Evolutionary conservation across 106 monocot species (phyloP).

Genomic region (Platanthera guangdongensis): DNA sequence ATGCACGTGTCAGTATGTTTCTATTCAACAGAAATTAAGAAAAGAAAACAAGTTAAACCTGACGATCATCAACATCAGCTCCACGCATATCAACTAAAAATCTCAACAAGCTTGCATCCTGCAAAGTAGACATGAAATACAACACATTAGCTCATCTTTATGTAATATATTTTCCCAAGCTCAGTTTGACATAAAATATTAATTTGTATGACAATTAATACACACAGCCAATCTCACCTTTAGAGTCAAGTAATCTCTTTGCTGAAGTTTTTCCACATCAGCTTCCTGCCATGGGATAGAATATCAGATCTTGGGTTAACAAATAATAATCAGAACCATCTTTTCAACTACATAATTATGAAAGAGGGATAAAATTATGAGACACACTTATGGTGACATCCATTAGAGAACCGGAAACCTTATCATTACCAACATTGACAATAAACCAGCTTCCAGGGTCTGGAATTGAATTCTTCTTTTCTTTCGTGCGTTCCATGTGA

Average conservation of each 20-base stretch:
- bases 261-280: slow-evolving; percentile 95
- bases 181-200: background rate
- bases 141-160: background rate
- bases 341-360: background rate
- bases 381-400: background rate
- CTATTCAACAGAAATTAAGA: slow-evolving; percentile 1
- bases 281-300: slow-evolving; percentile 52
- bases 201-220: background rate
- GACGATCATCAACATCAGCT: slow-evolving; percentile 91
- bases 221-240: slow-evolving; percentile 44
- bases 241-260: slow-evolving; percentile 81
- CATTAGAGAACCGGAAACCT: background rate
- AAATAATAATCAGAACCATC: slow-evolving; percentile 7
- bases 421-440: no score
- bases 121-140: slow-evolving; percentile 1
- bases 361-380: background rate
- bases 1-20: background rate
- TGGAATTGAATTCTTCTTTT: no score
- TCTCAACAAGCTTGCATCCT: slow-evolving; percentile 92
- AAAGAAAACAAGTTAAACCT: slow-evolving; percentile 29
- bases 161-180: background rate
- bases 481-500: no score
- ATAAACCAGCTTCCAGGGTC: no score
- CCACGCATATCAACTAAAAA: slow-evolving; percentile 99
- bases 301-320: slow-evolving; percentile 5